Conservation (phyloP, 805 yeast species). For the Starmerella cellae region DNA sequence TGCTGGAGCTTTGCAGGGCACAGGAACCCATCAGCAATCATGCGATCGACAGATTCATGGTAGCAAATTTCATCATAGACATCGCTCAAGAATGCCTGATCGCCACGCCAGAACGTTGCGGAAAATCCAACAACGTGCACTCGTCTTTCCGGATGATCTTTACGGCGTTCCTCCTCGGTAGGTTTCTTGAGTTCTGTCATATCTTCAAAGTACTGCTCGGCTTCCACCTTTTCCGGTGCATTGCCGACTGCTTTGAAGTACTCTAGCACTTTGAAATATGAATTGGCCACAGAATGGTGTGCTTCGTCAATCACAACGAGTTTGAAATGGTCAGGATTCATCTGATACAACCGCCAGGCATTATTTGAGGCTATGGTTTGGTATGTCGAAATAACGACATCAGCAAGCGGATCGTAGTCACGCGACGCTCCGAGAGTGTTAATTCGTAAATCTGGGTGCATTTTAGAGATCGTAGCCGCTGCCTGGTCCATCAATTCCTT, state of each 20-base stretch:
- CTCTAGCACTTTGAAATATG: conserved; percentile 46
- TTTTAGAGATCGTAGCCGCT: conserved; percentile 32
- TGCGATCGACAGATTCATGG: conserved; percentile 48
- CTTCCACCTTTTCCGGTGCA: not conserved
- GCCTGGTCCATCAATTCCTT: conserved; percentile 70
- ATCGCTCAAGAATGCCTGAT: conserved; percentile 42
- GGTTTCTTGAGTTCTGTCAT: not conserved
- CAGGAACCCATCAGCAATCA: conserved; percentile 58
- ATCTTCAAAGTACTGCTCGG: conserved; percentile 1
- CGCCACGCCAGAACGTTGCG: conserved; percentile 76
- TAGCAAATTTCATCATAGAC: conserved; percentile 64
- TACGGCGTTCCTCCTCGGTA: not conserved
- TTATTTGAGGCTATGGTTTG: conserved; percentile 40
- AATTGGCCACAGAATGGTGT: conserved; percentile 70
- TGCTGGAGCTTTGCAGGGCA: conserved; percentile 55
- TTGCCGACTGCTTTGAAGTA: conserved; percentile 35
- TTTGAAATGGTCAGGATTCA: conserved; percentile 49
- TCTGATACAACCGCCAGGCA: conserved; percentile 37
- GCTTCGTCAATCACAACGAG: conserved; percentile 80
- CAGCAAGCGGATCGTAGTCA: conserved; percentile 31
- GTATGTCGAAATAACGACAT: conserved; percentile 66
- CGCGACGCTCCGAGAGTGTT: conserved; percentile 57
- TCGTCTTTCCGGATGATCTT: conserved; percentile 27
- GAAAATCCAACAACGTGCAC: conserved; percentile 69
- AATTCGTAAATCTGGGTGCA: conserved; percentile 41